A percentile compares a stretch with the other conserved stretches of the same genome.
Evolutionary conservation across 2,329 filamentous ascomycete species (phyloP).

Genomic region (Bisporella sp.): DNA sequence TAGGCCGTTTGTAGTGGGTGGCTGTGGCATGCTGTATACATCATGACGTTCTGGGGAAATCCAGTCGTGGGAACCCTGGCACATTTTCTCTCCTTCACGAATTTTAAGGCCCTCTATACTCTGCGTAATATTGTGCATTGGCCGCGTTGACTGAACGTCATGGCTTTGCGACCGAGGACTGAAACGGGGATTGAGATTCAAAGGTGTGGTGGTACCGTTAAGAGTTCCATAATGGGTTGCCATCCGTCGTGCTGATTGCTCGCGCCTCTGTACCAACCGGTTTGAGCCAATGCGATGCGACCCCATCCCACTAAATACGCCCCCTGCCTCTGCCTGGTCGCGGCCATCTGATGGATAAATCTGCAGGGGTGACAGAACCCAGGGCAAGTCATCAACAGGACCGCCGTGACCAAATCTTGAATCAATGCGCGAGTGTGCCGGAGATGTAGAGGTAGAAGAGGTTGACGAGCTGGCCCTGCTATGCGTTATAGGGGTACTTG

Average conservation of each 20-base stretch:
- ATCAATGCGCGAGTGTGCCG: not conserved
- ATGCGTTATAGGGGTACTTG: not conserved
- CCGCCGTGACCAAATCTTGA: not conserved
- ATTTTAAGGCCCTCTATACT: not conserved
- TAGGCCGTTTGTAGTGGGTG: not conserved
- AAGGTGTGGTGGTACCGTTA: not conserved
- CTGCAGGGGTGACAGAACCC: not conserved
- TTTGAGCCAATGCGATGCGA: not conserved
- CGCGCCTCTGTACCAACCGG: not conserved
- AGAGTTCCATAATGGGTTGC: not conserved
- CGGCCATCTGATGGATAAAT: not conserved
- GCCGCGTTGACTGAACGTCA: not conserved
- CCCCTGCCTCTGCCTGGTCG: not conserved
- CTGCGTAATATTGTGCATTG: not conserved
- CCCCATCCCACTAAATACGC: not conserved
- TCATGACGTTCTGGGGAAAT: not conserved
- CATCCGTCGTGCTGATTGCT: not conserved
- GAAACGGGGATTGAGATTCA: not conserved
- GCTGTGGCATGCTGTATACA: not conserved
- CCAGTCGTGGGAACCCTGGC: not conserved
- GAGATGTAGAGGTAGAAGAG: not conserved
- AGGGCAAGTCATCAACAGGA: not conserved
- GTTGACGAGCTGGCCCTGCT: not conserved
- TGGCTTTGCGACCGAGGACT: not conserved
- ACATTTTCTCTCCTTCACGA: not conserved